Percentiles rank a stretch among this genome's conserved stretches.
Evolutionary conservation across 495 filamentous ascomycete species (phyloP).

Genomic region (Pseudevernia furfuracea): DNA sequence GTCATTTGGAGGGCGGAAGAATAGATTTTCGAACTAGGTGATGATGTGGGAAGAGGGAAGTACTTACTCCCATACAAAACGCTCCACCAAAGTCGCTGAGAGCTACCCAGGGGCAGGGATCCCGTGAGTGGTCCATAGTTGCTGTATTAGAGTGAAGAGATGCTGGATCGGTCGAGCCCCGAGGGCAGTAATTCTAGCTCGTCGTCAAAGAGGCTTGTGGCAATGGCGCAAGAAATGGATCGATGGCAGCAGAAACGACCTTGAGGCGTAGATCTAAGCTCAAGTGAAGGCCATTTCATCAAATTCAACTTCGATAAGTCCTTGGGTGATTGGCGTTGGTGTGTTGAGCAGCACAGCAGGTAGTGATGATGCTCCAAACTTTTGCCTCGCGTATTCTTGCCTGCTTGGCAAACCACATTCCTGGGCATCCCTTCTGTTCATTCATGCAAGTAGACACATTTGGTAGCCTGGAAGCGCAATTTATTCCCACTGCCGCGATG

Average conservation of each 20-base stretch:
- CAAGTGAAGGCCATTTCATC: not conserved
- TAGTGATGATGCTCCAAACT: not conserved
- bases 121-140: slow-evolving; percentile 84
- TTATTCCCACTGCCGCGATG: not conserved
- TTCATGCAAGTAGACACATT: not conserved
- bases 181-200: not conserved
- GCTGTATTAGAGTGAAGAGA: slow-evolving; percentile 6
- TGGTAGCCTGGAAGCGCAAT: not conserved
- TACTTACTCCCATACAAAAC: slow-evolving; percentile 90
- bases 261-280: not conserved
- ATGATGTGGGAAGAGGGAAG: slow-evolving; percentile 15
- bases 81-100: slow-evolving; percentile 96
- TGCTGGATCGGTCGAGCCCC: not conserved
- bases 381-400: slow-evolving; percentile 8
- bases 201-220: not conserved
- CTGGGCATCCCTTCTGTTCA: not conserved
- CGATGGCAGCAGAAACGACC: not conserved
- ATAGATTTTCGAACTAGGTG: not conserved
- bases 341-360: too few relatives aligned
- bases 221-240: not conserved
- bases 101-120: slow-evolving; percentile 94
- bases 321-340: not conserved
- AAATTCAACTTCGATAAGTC: not conserved
- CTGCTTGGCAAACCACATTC: not conserved
- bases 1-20: not conserved